A percentile compares a stretch with the other conserved stretches of the same genome.
phyloP scores from a whole-genome alignment of 2,329 filamentous ascomycete species.

The Ramichloridium luteum region DNA sequence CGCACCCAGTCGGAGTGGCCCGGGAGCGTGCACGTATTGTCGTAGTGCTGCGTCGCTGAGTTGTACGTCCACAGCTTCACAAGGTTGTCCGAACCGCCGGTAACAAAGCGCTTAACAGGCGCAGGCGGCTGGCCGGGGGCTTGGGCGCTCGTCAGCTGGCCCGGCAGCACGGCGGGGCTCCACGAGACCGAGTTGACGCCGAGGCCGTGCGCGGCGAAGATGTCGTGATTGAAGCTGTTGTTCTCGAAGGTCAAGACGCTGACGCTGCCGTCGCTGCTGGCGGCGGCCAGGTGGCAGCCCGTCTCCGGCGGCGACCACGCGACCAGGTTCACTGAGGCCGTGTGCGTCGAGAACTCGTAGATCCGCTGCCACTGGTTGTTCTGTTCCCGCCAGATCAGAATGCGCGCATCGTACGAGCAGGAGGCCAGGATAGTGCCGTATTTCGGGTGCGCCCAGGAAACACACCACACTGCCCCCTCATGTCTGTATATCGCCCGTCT shows the following conservation, averaged over 20 bases:
- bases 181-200: constrained; percentile 94
- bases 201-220: constrained; percentile 83
- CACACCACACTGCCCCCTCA: constrained; percentile 94
- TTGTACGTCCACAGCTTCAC: constrained; percentile 90
- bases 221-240: constrained; percentile 78
- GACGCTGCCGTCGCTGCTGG: constrained; percentile 85
- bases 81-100: constrained; percentile 84
- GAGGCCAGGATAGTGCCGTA: constrained; percentile 96
- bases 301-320: constrained; percentile 96
- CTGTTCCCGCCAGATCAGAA: constrained; percentile 96
- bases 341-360: constrained; percentile 87
- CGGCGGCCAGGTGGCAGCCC: constrained; percentile 87
- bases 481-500: constrained; percentile 45
- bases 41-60: constrained; percentile 27
- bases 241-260: constrained; percentile 95
- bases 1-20: constrained; percentile 96
- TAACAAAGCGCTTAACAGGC: constrained; percentile 69
- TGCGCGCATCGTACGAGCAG: constrained; percentile 92
- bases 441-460: constrained; percentile 96
- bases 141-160: constrained; percentile 64
- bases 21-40: constrained; percentile 47
- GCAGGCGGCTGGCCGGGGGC: constrained; percentile 34
- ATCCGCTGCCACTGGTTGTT: constrained; percentile 53
- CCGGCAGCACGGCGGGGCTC: constrained; percentile 76
- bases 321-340: constrained; percentile 91